Base-by-base conservation (phyloP, 1,284 basidiomycete species). In the Cryptococcus jaspeensis region DNA sequence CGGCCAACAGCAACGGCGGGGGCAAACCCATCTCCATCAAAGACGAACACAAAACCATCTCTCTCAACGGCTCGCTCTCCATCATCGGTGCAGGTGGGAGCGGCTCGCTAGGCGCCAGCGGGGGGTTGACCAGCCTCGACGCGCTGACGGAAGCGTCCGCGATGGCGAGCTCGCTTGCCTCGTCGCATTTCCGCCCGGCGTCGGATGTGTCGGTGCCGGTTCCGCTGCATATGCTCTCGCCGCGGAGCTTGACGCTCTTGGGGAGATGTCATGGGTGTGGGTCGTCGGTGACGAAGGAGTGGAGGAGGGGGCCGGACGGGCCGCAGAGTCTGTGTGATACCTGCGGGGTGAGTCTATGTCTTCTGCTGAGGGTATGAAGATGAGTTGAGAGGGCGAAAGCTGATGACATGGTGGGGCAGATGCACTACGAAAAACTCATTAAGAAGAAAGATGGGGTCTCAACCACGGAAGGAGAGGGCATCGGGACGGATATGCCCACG, bases 301-400 rank as follows among this genome's bases (percentile, higher is more conserved):
- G 67, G 71, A 59, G 58, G 40, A 57, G 53, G 39, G 71, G 71
- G n/a, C 71, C 71, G 0, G 67, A 71, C 52, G 71, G 71, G 0
- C 67, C 71, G 4, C 50, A 55, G 43, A 73, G 67, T 51, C 56
- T 73, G 41, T 73, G 69, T 50, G 59, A 67, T 40, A 50, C 50
- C 6, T 73, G 71, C 50, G 67, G 67, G 2, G 70, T 72, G 54
- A 65, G 70, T 70, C 12, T 22, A 15, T 9, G 40, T 28, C 36
- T 16, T 18, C 15, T 13, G 46, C 16, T 52, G 35, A 32, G 22
- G 15, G 52, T 15, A 11, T 44, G 40, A 13, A 40, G 35, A 40
- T 38, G 40, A 41, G 42, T 35, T 52, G 28, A 22, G 11, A 38
- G 6, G 11, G 15, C 22, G 4, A 12, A 45, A n/a, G n/a, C n/a